phyloP scores from a whole-genome alignment of 768 basidiomycete genomes.

The Tulasnella sp. region DNA sequence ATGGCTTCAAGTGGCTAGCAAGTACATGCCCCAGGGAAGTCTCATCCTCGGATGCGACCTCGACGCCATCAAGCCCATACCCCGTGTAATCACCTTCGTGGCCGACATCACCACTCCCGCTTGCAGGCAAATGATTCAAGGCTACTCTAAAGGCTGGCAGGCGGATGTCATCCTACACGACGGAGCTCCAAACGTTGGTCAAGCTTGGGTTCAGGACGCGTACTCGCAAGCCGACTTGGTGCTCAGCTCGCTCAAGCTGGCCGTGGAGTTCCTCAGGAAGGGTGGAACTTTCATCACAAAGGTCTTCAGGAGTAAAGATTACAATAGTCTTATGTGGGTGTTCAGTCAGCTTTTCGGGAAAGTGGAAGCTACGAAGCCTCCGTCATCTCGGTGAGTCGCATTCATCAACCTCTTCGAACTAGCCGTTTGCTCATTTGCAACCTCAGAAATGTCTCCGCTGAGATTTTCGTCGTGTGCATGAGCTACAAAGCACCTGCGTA shows the following conservation, averaged over 20 bases:
- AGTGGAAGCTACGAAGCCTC: slow-evolving; percentile 98
- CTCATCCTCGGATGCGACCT: slow-evolving; percentile 94
- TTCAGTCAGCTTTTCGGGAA: slow-evolving; percentile 92
- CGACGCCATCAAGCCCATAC: slow-evolving; percentile 93
- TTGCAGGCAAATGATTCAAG: slow-evolving; percentile 78
- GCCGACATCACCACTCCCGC: slow-evolving; percentile 89
- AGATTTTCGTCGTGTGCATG: slow-evolving; percentile 98
- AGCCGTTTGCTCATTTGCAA: neutral
- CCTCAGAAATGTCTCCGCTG: slow-evolving; percentile 90
- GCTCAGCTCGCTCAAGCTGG: slow-evolving; percentile 87
- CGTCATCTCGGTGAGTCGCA: slow-evolving; percentile 73
- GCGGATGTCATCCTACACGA: slow-evolving; percentile 98
- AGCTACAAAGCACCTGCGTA: slow-evolving; percentile 90
- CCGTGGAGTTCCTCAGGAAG: slow-evolving; percentile 87
- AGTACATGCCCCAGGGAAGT: slow-evolving; percentile 91
- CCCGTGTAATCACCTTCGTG: slow-evolving; percentile 82
- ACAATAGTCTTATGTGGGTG: slow-evolving; percentile 98
- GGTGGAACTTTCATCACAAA: slow-evolving; percentile 97
- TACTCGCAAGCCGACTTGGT: slow-evolving; percentile 96
- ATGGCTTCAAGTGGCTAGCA: slow-evolving; percentile 97
- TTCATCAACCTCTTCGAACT: neutral
- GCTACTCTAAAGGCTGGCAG: slow-evolving; percentile 96
- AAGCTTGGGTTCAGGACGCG: slow-evolving; percentile 98
- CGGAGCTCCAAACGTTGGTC: slow-evolving; percentile 98
- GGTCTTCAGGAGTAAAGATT: slow-evolving; percentile 96